These are phyloP conservation scores for Daldinia caldariorum DNA, from an alignment of 495 filamentous ascomycete genomes.

Conservation along the genomic window DNA sequence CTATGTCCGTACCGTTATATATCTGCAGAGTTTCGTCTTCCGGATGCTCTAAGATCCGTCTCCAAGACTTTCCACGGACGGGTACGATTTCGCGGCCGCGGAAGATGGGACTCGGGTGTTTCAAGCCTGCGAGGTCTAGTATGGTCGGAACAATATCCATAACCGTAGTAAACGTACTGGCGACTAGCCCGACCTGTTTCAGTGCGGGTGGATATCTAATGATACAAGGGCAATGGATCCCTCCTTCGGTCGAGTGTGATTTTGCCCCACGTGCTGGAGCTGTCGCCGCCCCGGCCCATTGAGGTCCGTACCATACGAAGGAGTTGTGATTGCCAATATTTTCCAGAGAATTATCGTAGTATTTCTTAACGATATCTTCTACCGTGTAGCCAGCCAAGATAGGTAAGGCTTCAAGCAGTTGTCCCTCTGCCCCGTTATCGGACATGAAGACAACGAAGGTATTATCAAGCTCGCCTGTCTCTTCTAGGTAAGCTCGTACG, in stretches of 20 bases:
- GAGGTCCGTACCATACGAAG: constrained; percentile 73
- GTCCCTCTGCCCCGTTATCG: constrained; percentile 73
- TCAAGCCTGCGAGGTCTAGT: constrained; percentile 67
- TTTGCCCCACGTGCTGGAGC: constrained; percentile 71
- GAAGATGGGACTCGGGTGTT: constrained; percentile 65
- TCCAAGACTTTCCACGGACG: constrained; percentile 61
- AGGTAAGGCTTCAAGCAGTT: constrained; percentile 68
- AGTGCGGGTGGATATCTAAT: constrained; percentile 56
- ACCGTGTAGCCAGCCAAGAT: constrained; percentile 56
- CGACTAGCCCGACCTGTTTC: constrained; percentile 53
- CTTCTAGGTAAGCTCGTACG: constrained; percentile 64
- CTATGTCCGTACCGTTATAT: constrained; percentile 34
- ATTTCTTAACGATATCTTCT: constrained; percentile 65
- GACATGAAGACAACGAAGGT: constrained; percentile 72
- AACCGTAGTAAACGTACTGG: constrained; percentile 67
- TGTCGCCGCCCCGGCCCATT: constrained; percentile 71
- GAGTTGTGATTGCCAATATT: constrained; percentile 69
- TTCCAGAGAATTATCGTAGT: constrained; percentile 69
- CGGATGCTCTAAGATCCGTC: constrained; percentile 44
- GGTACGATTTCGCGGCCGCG: constrained; percentile 63
- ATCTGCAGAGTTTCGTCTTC: constrained; percentile 49
- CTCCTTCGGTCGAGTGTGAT: constrained; percentile 70
- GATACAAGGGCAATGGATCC: constrained; percentile 67
- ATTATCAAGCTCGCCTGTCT: constrained; percentile 69
- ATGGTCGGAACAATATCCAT: constrained; percentile 72